phyloP scores from a whole-genome alignment of 2,329 filamentous ascomycete species.

The Phialophora tarda region DNA sequence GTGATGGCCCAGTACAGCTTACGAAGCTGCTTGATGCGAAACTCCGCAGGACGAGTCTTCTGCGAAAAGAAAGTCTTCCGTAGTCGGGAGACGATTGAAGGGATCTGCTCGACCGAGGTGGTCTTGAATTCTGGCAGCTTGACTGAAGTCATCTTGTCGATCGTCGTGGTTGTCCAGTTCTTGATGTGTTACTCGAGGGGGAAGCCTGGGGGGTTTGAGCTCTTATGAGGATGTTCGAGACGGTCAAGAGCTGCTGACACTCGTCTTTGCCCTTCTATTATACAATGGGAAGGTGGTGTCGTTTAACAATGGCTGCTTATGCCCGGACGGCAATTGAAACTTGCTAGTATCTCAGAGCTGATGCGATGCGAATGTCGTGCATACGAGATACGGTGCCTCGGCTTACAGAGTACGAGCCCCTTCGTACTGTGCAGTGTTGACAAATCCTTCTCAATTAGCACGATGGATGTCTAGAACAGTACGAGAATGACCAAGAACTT shows the following conservation, averaged over 20 bases:
- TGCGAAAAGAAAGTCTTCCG: slow-evolving; percentile 75
- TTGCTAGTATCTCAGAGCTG: background rate
- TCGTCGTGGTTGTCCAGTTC: background rate
- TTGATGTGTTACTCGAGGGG: background rate
- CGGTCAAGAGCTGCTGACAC: background rate
- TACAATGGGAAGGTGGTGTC: no score
- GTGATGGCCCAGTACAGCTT: slow-evolving; percentile 92
- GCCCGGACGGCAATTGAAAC: background rate
- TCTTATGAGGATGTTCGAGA: background rate
- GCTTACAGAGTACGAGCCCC: background rate
- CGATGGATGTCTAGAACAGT: no score
- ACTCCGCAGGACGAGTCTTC: slow-evolving; percentile 81
- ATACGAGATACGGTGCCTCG: background rate
- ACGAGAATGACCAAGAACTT: background rate
- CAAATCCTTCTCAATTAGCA: background rate
- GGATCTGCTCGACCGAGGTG: slow-evolving; percentile 71
- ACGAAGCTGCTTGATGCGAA: slow-evolving; percentile 82
- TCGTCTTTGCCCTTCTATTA: no score
- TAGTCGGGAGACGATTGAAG: slow-evolving; percentile 63
- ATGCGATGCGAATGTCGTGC: background rate
- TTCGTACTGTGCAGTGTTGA: background rate
- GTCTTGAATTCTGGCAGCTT: slow-evolving; percentile 58
- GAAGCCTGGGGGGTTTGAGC: background rate
- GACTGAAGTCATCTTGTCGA: slow-evolving; percentile 42
- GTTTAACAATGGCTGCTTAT: background rate